Conservation (phyloP, 1,284 basidiomycete species). For the Tremellales sp. region DNA sequence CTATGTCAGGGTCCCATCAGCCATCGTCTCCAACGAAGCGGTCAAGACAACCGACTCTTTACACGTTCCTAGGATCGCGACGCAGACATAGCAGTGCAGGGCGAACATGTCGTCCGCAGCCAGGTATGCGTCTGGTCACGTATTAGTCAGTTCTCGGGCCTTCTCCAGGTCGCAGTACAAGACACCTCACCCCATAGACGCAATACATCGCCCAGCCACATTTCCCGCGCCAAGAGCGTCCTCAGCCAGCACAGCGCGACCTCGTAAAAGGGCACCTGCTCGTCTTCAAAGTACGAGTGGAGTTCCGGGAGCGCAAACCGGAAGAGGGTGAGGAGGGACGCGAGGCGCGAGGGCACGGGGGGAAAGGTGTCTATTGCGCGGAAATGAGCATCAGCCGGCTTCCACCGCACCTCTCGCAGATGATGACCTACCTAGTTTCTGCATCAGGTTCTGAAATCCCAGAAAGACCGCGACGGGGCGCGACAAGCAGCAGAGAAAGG, state of each 20-base stretch:
- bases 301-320: constrained; percentile 41
- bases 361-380: constrained; percentile 35
- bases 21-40: not conserved
- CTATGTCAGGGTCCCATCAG: constrained; percentile 9
- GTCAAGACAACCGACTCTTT: constrained; percentile 36
- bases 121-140: constrained; percentile 39
- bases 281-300: constrained; percentile 46
- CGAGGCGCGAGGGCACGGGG: constrained; percentile 38
- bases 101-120: constrained; percentile 45
- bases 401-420: not conserved
- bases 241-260: constrained; percentile 45
- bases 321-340: constrained; percentile 42
- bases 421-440: constrained; percentile 33
- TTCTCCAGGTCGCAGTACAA: not conserved
- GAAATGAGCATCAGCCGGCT: not conserved
- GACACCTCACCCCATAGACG: constrained; percentile 45
- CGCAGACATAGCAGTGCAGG: constrained; percentile 47
- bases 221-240: constrained; percentile 40
- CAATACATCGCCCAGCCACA: constrained; percentile 45
- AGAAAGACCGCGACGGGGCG: constrained; percentile 38
- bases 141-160: not conserved
- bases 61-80: constrained; percentile 43
- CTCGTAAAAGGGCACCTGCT: constrained; percentile 43
- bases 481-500: constrained; percentile 41
- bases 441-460: constrained; percentile 38